phyloP scores from a whole-genome alignment of 2,329 filamentous ascomycete species.

The Fusarium tuaranense region DNA sequence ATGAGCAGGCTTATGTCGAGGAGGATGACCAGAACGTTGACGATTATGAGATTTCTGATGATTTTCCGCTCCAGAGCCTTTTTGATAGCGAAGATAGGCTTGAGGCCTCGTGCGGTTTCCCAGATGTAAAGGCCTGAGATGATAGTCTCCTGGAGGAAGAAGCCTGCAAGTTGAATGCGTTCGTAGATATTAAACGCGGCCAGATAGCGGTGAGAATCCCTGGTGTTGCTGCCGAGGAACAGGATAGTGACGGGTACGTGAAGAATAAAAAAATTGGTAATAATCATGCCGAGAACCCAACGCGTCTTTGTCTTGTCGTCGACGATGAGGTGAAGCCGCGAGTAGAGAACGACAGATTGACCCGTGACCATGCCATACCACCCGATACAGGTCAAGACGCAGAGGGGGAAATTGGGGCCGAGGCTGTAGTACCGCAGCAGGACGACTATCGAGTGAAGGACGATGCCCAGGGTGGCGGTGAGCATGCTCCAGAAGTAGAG shows the following conservation, averaged over 20 bases:
- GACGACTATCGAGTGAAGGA: conserved; percentile 30
- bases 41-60: conserved; percentile 29
- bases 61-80: conserved; percentile 27
- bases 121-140: conserved; percentile 35
- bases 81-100: conserved; percentile 29
- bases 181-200: conserved; percentile 34
- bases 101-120: conserved; percentile 29
- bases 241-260: conserved; percentile 29
- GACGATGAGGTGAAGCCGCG: conserved; percentile 30
- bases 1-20: conserved; percentile 29
- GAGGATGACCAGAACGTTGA: conserved; percentile 35
- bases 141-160: conserved; percentile 33
- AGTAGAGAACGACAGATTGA: conserved; percentile 35
- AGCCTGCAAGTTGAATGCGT: conserved; percentile 30
- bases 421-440: conserved; percentile 34
- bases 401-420: conserved; percentile 32
- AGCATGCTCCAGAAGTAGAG: conserved; percentile 37
- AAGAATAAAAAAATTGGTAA: conserved; percentile 31
- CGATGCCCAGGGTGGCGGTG: conserved; percentile 22
- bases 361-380: conserved; percentile 39
- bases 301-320: conserved; percentile 31
- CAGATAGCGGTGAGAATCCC: conserved; percentile 13
- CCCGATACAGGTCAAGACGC: conserved; percentile 32
- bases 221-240: conserved; percentile 32
- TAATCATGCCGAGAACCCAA: conserved; percentile 34